phyloP scores from a whole-genome alignment of 1,284 basidiomycete species.

The Boletus sp. region DNA sequence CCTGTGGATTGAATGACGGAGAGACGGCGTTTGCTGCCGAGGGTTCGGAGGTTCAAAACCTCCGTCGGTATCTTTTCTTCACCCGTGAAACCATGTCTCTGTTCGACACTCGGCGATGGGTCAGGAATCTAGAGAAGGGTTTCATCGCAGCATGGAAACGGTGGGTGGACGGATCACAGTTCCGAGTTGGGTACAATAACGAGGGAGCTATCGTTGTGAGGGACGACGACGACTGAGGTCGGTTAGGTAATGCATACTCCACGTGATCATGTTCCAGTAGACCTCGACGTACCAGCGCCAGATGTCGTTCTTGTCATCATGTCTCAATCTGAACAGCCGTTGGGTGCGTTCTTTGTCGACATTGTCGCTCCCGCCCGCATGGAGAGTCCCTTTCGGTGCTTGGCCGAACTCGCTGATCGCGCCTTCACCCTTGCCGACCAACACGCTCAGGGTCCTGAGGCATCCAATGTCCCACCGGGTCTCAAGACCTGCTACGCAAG shows the following conservation, averaged over 20 bases:
- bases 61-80: constrained; percentile 48
- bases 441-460: not conserved
- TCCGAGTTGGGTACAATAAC: constrained; percentile 28
- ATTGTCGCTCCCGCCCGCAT: constrained; percentile 6
- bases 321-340: constrained; percentile 16
- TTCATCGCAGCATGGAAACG: constrained; percentile 50
- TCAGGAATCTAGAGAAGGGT: constrained; percentile 50
- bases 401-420: constrained; percentile 19
- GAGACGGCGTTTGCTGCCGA: not conserved
- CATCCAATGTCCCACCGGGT: not conserved
- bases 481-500: constrained; percentile 15
- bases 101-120: constrained; percentile 57
- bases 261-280: not conserved
- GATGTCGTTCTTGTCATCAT: constrained; percentile 10
- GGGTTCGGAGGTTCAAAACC: constrained; percentile 38
- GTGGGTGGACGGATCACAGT: constrained; percentile 50
- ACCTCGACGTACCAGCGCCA: not conserved
- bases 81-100: constrained; percentile 45
- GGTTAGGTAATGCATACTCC: too few species aligned
- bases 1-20: not conserved
- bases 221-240: constrained; percentile 35
- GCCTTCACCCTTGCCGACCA: constrained; percentile 17
- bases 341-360: constrained; percentile 19
- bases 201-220: constrained; percentile 41
- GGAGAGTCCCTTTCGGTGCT: constrained; percentile 13